These are phyloP conservation scores for Chlorella variabilis DNA, from an alignment of 163 green algal genomes.

Conservation along the genomic window DNA sequence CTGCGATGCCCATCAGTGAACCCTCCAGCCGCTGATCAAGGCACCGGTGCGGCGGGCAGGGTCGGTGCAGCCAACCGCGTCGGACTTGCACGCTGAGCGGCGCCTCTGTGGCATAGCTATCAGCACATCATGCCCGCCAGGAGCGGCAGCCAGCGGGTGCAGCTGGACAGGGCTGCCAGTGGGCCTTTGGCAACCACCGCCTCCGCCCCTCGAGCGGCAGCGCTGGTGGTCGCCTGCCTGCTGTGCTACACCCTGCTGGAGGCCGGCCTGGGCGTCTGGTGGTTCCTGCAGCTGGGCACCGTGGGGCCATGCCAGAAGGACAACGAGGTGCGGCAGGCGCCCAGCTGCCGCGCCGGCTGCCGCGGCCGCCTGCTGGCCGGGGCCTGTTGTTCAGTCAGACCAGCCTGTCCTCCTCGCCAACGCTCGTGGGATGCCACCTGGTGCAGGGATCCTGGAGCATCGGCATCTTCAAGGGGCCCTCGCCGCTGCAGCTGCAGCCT, in stretches of 20 bases:
- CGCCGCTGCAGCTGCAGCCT: constrained; percentile 17
- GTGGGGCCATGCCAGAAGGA: constrained; percentile 12
- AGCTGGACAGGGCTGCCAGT: neutral
- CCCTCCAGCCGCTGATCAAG: no score
- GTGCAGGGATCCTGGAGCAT: constrained; percentile 40
- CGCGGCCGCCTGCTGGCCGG: neutral
- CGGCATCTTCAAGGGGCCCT: constrained; percentile 31
- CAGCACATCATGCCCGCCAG: no score
- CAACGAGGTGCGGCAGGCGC: constrained; percentile 28
- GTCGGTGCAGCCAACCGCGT: no score
- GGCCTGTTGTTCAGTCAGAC: neutral
- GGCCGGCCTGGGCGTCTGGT: neutral
- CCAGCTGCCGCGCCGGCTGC: no score
- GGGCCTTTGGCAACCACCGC: no score
- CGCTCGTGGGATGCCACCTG: no score
- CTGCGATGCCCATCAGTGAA: no score
- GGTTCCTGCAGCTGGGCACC: neutral
- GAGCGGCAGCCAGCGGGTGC: no score
- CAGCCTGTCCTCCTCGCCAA: no score
- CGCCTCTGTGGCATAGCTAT: no score
- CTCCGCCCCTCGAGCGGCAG: neutral
- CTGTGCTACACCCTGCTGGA: constrained; percentile 21
- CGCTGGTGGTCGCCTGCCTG: neutral
- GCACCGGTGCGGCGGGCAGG: no score
- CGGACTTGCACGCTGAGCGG: no score